These are phyloP conservation scores for Ophiocytium majus DNA, from an alignment of 352 stramenopile genomes.

Conservation along the genomic window DNA sequence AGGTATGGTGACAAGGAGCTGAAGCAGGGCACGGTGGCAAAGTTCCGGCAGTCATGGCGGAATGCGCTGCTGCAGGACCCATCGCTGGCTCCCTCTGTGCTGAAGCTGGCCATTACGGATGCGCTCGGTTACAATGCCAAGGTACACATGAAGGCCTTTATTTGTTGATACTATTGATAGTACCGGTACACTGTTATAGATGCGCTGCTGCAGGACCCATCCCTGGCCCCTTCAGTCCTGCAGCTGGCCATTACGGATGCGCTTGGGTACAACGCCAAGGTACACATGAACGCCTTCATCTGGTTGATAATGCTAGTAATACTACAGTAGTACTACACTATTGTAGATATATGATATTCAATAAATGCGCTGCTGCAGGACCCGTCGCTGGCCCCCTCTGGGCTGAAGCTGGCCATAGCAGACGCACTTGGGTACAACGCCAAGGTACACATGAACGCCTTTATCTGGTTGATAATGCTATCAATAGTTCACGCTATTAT, in stretches of 20 bases:
- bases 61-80: constrained; percentile 54
- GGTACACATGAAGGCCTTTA: constrained; percentile 14
- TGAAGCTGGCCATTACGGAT: constrained; percentile 59
- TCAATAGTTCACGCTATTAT: too few species aligned
- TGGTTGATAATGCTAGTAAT: too few species aligned
- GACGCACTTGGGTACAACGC: constrained; percentile 57
- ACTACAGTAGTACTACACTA: too few species aligned
- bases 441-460: too few species aligned
- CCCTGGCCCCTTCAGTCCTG: constrained; percentile 50
- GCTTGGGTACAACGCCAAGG: constrained; percentile 54
- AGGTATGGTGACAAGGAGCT: constrained; percentile 61
- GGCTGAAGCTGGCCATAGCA: constrained; percentile 57
- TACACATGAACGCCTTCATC: too few species aligned
- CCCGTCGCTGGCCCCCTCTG: constrained; percentile 41
- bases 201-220: constrained; percentile 54
- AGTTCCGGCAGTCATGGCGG: constrained; percentile 49
- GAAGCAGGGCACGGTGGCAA: constrained; percentile 62
- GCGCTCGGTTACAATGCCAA: constrained; percentile 54
- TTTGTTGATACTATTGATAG: too few species aligned
- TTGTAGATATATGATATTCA: too few species aligned
- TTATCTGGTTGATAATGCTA: too few species aligned
- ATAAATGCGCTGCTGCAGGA: constrained; percentile 56
- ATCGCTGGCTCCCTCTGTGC: constrained; percentile 44
- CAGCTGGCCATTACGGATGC: constrained; percentile 58
- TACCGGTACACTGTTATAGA: too few species aligned